Base-by-base conservation (phyloP, 1,284 basidiomycete genomes). In the Melanopsichium pennsylvanicum region DNA sequence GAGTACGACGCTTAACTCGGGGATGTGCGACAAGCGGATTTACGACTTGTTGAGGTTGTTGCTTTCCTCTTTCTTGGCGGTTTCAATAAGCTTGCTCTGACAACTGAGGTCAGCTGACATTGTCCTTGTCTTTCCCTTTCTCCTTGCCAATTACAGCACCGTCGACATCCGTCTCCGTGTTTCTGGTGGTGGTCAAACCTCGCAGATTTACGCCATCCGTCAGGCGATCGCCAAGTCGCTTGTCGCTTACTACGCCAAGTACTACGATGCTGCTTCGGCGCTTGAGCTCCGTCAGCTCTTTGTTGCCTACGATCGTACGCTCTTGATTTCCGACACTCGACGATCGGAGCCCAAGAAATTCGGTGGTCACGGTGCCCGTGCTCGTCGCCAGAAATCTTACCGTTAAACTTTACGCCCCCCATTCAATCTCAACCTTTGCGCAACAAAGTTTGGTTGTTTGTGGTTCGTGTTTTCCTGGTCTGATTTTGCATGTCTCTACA, bases 121-220 rank as follows among this genome's bases (percentile, higher is more conserved):
- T 37, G 12, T 19, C 22, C 34, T 22, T 50, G n/a, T 22, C n/a
- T 32, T 38, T 18, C 25, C 9, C 31, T 33, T 13, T 23, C 31
- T 31, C 10, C 3, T 27, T 15, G 27, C 26, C 13, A 18, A n/a
- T 18, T 32, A 33, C 64, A 80, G 78, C 57, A 75, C 73, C 38
- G 75, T 98, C 80, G 95, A 99, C 85, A 94, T 99, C 84, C 92
- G 95, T 77, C 91, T 98, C 61, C 92, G 94, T 57, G 96, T 97
- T 75, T 95, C 94, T 85, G 96, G 96, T 85, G 96, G 96, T 88
- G 96, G 96, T 84, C 95, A 97, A 86, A 94, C 93, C 70, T 97
- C 95, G 64, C 96, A 98, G 85, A 87, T 98, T 73, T 99, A 98
- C 85, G 96, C 96, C 73, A 93, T 98, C 84, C 93, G 96, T 77